Percentiles rank a stretch among this genome's conserved stretches.
phyloP scores from a whole-genome alignment of 345 rosid genomes.

The Eucalyptus lansdowneana region DNA sequence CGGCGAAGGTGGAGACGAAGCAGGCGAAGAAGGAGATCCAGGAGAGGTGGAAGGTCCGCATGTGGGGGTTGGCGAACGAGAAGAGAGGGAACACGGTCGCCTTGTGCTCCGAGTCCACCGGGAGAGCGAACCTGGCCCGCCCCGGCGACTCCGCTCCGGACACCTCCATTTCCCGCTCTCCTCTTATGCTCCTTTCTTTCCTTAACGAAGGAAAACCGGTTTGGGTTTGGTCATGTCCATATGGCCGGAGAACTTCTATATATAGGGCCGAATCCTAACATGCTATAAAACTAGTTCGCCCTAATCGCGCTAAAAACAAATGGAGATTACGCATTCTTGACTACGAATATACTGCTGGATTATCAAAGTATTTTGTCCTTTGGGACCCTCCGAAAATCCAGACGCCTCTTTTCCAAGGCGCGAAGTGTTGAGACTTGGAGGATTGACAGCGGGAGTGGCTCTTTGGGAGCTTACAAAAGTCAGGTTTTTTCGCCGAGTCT shows the following conservation, averaged over 20 bases:
- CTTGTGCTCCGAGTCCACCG: conserved; percentile 18
- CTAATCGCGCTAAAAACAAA: background rate
- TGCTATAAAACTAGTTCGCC: background rate
- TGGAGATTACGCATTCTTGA: background rate
- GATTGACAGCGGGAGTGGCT: background rate
- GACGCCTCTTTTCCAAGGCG: background rate
- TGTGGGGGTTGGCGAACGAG: conserved; percentile 9
- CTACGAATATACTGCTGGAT: background rate
- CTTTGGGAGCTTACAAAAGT: background rate
- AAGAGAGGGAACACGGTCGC: background rate
- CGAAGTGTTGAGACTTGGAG: background rate
- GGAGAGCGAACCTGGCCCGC: conserved; percentile 1
- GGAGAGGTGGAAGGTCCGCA: conserved; percentile 15
- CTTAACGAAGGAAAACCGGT: background rate
- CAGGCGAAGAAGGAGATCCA: conserved; percentile 13
- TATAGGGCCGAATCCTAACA: background rate
- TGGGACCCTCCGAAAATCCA: background rate
- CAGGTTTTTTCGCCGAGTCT: background rate
- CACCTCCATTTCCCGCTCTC: background rate
- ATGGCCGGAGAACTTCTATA: background rate
- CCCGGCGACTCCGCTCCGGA: background rate
- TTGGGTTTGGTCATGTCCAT: background rate
- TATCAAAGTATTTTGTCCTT: background rate
- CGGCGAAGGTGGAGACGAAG: conserved; percentile 22
- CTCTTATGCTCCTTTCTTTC: background rate